phyloP scores from a whole-genome alignment of 2,329 filamentous ascomycete genomes.

The Colletotrichum paranaense region DNA sequence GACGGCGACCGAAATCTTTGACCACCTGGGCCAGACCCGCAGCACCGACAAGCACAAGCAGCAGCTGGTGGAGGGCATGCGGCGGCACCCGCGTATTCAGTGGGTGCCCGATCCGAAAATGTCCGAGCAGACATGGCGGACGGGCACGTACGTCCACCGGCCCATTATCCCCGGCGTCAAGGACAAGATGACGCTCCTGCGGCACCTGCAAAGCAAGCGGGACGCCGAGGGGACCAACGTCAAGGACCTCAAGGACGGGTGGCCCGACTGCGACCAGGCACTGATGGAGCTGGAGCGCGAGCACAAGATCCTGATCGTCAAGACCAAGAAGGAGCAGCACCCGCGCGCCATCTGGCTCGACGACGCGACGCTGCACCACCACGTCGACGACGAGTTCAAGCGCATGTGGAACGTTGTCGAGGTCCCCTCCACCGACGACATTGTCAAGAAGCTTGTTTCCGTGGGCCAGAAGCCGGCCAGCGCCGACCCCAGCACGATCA shows the following conservation, averaged over 20 bases:
- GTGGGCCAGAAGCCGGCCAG: constrained; percentile 87
- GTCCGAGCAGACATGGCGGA: constrained; percentile 74
- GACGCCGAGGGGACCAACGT: constrained; percentile 85
- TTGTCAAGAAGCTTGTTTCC: constrained; percentile 80
- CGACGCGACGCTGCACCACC: constrained; percentile 79
- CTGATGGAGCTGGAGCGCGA: constrained; percentile 82
- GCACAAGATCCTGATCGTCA: constrained; percentile 84
- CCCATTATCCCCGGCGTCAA: constrained; percentile 85
- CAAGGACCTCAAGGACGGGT: constrained; percentile 95
- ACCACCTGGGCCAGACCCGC: constrained; percentile 79
- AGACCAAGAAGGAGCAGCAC: constrained; percentile 92
- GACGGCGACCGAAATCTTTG: constrained; percentile 80
- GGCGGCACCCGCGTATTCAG: constrained; percentile 69
- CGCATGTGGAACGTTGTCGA: constrained; percentile 84
- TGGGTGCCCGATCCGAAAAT: constrained; percentile 68
- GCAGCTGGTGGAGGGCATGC: constrained; percentile 75
- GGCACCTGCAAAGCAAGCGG: constrained; percentile 82
- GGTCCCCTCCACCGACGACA: constrained; percentile 79
- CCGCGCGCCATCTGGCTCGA: constrained; percentile 91
- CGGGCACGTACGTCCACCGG: constrained; percentile 83
- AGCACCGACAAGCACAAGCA: constrained; percentile 71
- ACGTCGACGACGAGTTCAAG: constrained; percentile 85
- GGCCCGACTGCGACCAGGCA: constrained; percentile 84
- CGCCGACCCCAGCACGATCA: constrained; percentile 74
- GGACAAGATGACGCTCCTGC: constrained; percentile 80